Percentiles rank a stretch among this genome's conserved stretches.
These are phyloP conservation scores for Bryopsis sp. DNA, from an alignment of 139 green algal genomes.

Conservation along the genomic window DNA sequence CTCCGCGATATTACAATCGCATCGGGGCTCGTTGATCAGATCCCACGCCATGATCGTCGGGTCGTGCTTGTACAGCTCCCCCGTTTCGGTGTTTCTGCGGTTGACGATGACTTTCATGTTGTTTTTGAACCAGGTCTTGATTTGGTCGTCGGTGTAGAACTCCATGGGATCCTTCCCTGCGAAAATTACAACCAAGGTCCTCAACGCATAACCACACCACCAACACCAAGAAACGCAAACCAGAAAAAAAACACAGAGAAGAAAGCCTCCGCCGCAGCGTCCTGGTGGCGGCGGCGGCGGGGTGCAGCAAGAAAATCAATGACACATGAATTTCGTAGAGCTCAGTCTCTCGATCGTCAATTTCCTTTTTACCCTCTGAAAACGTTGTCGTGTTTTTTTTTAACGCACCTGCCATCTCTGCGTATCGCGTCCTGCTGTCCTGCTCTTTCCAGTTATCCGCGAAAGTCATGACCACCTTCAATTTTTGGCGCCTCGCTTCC, in stretches of 20 bases:
- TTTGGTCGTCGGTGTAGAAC: not conserved
- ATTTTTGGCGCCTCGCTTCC: not conserved
- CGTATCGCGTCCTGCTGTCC: not conserved
- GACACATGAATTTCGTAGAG: too few relatives aligned
- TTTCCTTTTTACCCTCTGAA: too few relatives aligned
- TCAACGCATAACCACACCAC: too few relatives aligned
- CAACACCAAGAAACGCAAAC: too few relatives aligned
- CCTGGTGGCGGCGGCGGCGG: too few relatives aligned
- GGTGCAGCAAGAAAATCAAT: too few relatives aligned
- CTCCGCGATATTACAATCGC: slow-evolving; percentile 19
- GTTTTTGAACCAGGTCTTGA: slow-evolving; percentile 10
- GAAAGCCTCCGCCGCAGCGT: too few relatives aligned
- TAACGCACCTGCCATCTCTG: not conserved
- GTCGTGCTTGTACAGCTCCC: slow-evolving; percentile 44
- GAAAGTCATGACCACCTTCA: not conserved
- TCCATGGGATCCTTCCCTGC: not conserved
- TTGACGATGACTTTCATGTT: slow-evolving; percentile 20
- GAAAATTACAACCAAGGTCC: too few relatives aligned
- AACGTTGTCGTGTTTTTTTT: too few relatives aligned
- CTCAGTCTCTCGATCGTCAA: too few relatives aligned
- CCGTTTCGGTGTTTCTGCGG: slow-evolving; percentile 38
- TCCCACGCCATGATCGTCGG: slow-evolving; percentile 50
- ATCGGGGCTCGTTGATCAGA: slow-evolving; percentile 54
- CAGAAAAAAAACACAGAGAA: too few relatives aligned
- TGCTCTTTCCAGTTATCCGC: slow-evolving; percentile 1